Evolutionary conservation across 495 filamentous ascomycete species (phyloP), one percentile per base, ranked within the genome.

Genomic region (Parathielavia hyrcaniae): DNA sequence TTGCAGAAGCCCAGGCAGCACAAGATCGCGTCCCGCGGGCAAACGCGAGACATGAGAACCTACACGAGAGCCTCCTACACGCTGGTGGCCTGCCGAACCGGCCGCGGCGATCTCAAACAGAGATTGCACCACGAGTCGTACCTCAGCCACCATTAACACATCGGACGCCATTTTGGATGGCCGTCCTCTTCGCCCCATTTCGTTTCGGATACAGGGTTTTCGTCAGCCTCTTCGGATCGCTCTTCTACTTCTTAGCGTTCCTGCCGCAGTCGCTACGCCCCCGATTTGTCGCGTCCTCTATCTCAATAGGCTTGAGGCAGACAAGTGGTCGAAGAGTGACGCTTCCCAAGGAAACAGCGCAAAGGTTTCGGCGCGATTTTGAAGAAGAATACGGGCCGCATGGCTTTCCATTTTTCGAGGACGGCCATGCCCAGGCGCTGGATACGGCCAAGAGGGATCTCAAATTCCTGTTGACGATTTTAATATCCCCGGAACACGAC

Each of bases 401-500:
- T 60, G 70, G 73, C 16, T 71, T 97, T 13, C 79, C 82, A 0
- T 95, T 92, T 69, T 81, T 86, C 60, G 91, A 96, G 60, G 86
- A 83, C 41, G 90, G 91, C 30, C 96, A 96, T 68, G 89, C 93
- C 17, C 88, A 92, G 69, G 89, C 90, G 0, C 77, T 95, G 53
- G 93, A 98, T 65, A 70, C 83, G 11, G 90, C 93, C 0, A 96
- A 97, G 70, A 83, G 79, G 56, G 89, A 97, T n/a, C 74, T 96
- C 52, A 91, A 91, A 61, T 95, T 95, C 67, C 75, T 98, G 2
- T 67, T 97, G 11, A 86, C 96, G 8, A 75, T 97, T 5, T 77
- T 97, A 7, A 69, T 96, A 16, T 90, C 90, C 1, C 89, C 91
- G 0, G 95, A 97, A 63, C 92, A 98, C 67, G 93, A 97, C 63